Conservation (phyloP, 306 rosid genomes). For the Lathyrus sativus region DNA sequence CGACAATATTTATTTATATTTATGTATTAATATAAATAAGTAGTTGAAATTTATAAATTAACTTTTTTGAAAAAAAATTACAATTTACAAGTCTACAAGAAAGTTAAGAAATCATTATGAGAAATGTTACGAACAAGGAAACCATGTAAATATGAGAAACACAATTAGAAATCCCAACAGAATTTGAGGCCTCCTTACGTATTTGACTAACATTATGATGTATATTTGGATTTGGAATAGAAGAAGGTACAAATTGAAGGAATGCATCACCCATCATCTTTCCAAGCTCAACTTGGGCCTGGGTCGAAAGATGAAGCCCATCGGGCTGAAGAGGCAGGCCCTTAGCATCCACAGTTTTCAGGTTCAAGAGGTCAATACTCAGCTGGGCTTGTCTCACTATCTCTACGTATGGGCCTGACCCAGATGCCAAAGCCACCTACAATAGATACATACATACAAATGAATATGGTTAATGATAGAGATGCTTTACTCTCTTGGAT, state of each 20-base stretch:
- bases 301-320: constrained; percentile 62
- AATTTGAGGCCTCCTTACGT: neutral
- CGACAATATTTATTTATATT: too few species aligned
- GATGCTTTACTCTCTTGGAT: constrained; percentile 13
- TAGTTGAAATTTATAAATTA: too few species aligned
- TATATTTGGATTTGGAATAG: neutral
- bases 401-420: constrained; percentile 55
- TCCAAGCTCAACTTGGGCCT: constrained; percentile 63
- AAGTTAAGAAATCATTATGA: neutral
- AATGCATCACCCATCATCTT: constrained; percentile 56
- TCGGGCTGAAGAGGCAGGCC: constrained; percentile 57
- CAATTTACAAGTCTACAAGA: constrained; percentile 22
- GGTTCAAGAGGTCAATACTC: constrained; percentile 51
- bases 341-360: constrained; percentile 62
- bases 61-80: too few species aligned
- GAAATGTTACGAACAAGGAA: constrained; percentile 17
- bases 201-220: constrained; percentile 10
- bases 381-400: constrained; percentile 65
- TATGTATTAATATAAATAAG: too few species aligned
- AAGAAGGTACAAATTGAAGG: constrained; percentile 49
- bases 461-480: constrained; percentile 4
- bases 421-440: constrained; percentile 75
- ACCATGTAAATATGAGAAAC: neutral
- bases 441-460: neutral
- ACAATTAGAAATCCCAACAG: neutral